Percentiles rank a stretch among this genome's conserved stretches.
These are phyloP conservation scores for Euphorbia lathyris DNA, from an alignment of 345 rosid species.

Conservation along the genomic window DNA sequence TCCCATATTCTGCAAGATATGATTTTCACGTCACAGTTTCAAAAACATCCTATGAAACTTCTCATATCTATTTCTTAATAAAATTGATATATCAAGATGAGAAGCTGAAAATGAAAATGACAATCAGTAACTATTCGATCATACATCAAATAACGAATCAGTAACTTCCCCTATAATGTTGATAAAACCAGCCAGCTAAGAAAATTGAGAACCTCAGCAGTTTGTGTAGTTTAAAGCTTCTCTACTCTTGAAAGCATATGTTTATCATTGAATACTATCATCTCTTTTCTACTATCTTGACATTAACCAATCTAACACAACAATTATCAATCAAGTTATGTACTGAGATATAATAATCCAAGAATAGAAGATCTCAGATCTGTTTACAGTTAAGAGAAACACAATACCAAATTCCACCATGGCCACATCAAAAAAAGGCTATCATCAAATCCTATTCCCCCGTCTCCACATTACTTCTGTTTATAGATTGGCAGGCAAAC, in stretches of 20 bases:
- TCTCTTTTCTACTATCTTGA: no score
- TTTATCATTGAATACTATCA: no score
- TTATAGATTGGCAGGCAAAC: not conserved
- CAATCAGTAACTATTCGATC: not conserved
- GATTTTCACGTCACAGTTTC: not conserved
- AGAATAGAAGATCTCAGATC: not conserved
- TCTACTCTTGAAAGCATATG: no score
- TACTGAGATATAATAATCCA: not conserved
- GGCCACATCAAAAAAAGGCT: no score
- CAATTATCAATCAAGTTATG: no score
- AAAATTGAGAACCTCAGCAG: not conserved
- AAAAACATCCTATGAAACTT: not conserved
- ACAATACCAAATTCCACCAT: no score
- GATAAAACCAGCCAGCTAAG: no score
- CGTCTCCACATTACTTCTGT: no score
- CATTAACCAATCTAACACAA: no score
- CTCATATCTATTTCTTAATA: not conserved
- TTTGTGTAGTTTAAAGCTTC: not conserved
- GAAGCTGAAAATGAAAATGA: not conserved
- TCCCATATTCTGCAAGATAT: conserved; percentile 36
- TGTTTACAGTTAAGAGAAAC: not conserved
- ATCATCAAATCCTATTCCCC: no score
- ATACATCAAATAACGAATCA: not conserved
- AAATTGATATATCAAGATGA: not conserved
- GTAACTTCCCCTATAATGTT: no score